These are phyloP conservation scores for Manihot esculenta DNA, from an alignment of 441 rosid genomes.

Conservation along the genomic window DNA sequence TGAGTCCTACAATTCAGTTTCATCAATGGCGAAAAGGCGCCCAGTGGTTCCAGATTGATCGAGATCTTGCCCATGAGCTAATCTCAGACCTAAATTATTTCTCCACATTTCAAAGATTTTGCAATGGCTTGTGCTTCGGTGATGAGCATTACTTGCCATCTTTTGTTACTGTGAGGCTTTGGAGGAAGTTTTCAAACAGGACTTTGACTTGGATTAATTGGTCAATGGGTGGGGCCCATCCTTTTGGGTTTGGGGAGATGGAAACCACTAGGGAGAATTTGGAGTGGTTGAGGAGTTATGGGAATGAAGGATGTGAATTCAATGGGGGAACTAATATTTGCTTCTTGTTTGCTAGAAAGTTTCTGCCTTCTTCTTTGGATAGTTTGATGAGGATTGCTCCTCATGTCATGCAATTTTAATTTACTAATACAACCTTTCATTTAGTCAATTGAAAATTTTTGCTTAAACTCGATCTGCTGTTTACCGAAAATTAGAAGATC, in stretches of 20 bases:
- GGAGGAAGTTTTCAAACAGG: constrained; percentile 45
- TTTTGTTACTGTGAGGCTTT: constrained; percentile 34
- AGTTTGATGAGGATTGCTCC: constrained; percentile 52
- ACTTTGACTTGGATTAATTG: constrained; percentile 73
- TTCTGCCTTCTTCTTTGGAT: constrained; percentile 42
- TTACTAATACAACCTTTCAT: too few relatives aligned
- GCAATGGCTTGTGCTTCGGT: constrained; percentile 45
- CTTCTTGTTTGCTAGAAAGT: constrained; percentile 83
- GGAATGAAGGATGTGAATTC: constrained; percentile 31
- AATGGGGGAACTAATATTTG: constrained; percentile 43
- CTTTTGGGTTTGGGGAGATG: constrained; percentile 34
- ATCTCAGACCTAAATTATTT: constrained; percentile 51
- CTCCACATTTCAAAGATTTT: constrained; percentile 35
- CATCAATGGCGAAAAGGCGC: constrained; percentile 77
- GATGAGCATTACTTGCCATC: constrained; percentile 87
- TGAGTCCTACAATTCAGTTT: constrained; percentile 42
- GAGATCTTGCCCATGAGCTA: constrained; percentile 50
- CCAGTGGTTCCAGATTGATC: constrained; percentile 74
- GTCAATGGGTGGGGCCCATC: constrained; percentile 76
- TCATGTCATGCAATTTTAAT: constrained; percentile 44
- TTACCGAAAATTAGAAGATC: too few relatives aligned
- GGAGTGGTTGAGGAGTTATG: constrained; percentile 38
- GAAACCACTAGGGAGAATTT: constrained; percentile 39
- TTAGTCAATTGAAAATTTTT: too few relatives aligned
- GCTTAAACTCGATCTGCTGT: too few relatives aligned